Evolutionary conservation across 805 yeast genomes (phyloP), one percentile per base, ranked within the genome.

Genomic region (Kazachstania viticola): DNA sequence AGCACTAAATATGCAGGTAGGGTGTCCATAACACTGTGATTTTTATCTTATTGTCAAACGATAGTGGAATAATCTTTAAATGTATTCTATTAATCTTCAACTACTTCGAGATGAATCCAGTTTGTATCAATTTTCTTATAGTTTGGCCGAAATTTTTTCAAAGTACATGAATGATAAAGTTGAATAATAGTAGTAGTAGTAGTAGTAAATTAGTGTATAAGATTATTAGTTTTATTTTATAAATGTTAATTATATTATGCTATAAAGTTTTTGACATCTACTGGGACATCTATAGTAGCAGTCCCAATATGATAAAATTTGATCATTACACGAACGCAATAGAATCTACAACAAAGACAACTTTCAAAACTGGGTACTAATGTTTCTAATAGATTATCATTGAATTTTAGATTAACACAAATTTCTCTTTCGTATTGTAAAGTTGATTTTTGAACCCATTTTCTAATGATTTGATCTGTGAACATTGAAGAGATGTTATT

Each of bases 311-410:
- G 39, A 14, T 38, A 40, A 30, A 54, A 61, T 37, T 51, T 58
- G 11, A 64, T 60, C 18, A 43, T 40, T 1, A 66, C 58, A 38
- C 65, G 68, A 31, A 67, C 47, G 34, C 65, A 59, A 40, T 68
- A 67, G 2, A 63, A 41, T 33, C 73, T 48, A 2, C 70, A 69
- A 13, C 65, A 60, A 34, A 67, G 51, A 44, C 73, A 67, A 33
- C 55, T 59, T 33, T 66, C 70, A 40, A 64, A 67, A 25, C 61
- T 54, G 3, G 73, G 73, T n/a, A 63, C 45, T 27, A 68, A 49
- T 3, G 61, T 62, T n/a, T 64, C 51, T 33, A 58, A 56, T 1
- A 41, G 36, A 57, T 64, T 61, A 27, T 47, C 46, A 17, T 28
- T 31, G 14, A 28, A 40, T 17, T 35, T 35, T 12, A 49, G 13